Evolutionary conservation across 2,329 filamentous ascomycete species (phyloP), one percentile per base, ranked within the genome.

Genomic region (Colletotrichum karsti): DNA sequence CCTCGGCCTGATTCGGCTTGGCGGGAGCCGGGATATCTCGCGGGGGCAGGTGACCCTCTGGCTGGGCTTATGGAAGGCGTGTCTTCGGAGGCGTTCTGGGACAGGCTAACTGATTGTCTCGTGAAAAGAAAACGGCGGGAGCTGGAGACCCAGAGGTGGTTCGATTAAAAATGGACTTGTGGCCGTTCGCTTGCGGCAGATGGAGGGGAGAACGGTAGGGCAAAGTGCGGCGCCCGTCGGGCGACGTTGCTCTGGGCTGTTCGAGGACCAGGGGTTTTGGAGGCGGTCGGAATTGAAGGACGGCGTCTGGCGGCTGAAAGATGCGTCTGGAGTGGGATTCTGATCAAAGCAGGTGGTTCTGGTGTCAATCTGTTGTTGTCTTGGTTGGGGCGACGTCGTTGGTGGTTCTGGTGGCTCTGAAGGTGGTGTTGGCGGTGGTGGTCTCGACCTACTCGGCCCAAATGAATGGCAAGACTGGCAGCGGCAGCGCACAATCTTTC

Each of bases 1-100:
- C 64, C 67, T 69, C 33, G 33, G 63, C 26, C 64, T 55, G 7
- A 7, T 15, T 67, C 57, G 58, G 48, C 53, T 51, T 63, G 53
- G 22, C 44, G 39, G 33, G 59, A 13, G 46, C 30, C 46, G 41
- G 55, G 24, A 56, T 46, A 48, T 18, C 18, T 65, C 54, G 51
- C 51, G 35, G 35, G 37, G n/a, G 56, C 33, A 50, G 33, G 5
- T 57, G 42, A 28, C 42, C n/a, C 33, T 44, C 48, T n/a, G 57
- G 28, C 24, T 35, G 50, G 30, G 41, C 41, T 59, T 35, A 33
- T 30, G 28, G 12, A 42, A 64, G 61, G 42, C 53, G 55, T 28
- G 5, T 10, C 35, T 53, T 35, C 39, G 48, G 26, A 13, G 42
- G 42, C 51, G 42, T 22, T 50, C 50, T 28, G 18, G 50, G 24